Base-by-base conservation (phyloP, 768 basidiomycete genomes). In the Scleroderma citrinum region DNA sequence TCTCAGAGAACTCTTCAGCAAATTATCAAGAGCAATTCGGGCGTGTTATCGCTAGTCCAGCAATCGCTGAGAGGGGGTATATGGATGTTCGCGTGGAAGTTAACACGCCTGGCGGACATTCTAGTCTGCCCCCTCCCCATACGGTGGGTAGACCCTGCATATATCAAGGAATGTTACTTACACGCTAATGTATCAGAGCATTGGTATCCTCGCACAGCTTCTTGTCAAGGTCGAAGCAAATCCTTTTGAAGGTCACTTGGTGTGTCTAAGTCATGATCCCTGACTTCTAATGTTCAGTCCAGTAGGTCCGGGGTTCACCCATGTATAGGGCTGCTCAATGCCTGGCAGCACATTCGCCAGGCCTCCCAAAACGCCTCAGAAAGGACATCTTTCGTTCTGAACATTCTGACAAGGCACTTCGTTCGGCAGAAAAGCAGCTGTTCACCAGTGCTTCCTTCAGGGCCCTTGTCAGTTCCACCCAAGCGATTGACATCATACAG, bases 101-200 rank as follows among this genome's bases (percentile, higher is more conserved):
- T 6, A 68, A 74, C 12, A 71, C 83, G 0, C 72, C 82, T 0
- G 92, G 92, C 5, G 92, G 92, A 0, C 93, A 94, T 65, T 92
- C 91, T 0, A 87, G 85, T 56, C 70, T 92, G 13, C 93, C 93
- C 13, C 89, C 88, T 14, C 57, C 68, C 2, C 92, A 96, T 56
- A 95, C 92, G 2, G 86, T 81, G 60, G 55, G 73, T 54, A 2
- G 26, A 6, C n/a, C 17, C 32, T 23, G 14, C 7, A 2, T 23
- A 14, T 36, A 17, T 17, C 6, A 39, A 26, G 37, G 7, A 53
- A 37, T 47, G 61, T 51, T 39, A 48, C 23, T 29, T 13, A 23
- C 4, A 17, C 23, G 3, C 39, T 40, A 21, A 29, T 20, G 16
- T 29, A 17, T 17, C 53, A 87, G 85, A 81, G 81, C 50, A 91